Evolutionary conservation across 441 rosid genomes (phyloP), one percentile per base, ranked within the genome.

Genomic region (Dalechampia spathulata): DNA sequence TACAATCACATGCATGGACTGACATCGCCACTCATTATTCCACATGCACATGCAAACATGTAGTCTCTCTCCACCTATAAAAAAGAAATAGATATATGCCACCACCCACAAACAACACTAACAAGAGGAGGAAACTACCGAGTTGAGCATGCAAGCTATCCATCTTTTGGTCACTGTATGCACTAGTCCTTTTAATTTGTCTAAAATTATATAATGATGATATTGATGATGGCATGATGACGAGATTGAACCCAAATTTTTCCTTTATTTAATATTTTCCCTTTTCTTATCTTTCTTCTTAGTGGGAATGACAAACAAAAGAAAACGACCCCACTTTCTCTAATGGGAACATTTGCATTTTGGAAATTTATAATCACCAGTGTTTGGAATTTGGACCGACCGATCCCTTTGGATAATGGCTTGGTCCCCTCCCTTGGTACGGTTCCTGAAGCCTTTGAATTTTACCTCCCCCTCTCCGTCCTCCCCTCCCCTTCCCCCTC

Each of bases 31-130:
- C 80, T 79, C 83, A 75, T 81, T 72, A 62, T 54, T 49, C 69
- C 82, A 75, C 83, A 77, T 83, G 83, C 83, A 70, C 89, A 75
- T 81, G 78, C 81, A 73, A 65, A 64, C 53, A 25, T 36, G 39
- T 54, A 6, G 22, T 8, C 47, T 8, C 21, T 44, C 36, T 37
- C 38, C 5, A 0, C 15, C 1, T 0, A 12, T 2, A 37, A 37
- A 9, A 10, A n/a, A n/a, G n/a, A 7, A 5, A 17, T 34, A 34
- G 2, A 34, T 9, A 34, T 6, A 34, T 6, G 11, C 11, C 8
- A 34, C n/a, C n/a, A n/a, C n/a, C n/a, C n/a, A n/a, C n/a, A n/a
- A n/a, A n/a, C n/a, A n/a, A n/a, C n/a, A n/a, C n/a, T n/a, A n/a
- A n/a, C n/a, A n/a, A n/a, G n/a, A n/a, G n/a, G n/a, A n/a, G n/a